A percentile compares a stretch with the other conserved stretches of the same genome.
phyloP scores from a whole-genome alignment of 441 rosid species.

The Populus hybrid region DNA sequence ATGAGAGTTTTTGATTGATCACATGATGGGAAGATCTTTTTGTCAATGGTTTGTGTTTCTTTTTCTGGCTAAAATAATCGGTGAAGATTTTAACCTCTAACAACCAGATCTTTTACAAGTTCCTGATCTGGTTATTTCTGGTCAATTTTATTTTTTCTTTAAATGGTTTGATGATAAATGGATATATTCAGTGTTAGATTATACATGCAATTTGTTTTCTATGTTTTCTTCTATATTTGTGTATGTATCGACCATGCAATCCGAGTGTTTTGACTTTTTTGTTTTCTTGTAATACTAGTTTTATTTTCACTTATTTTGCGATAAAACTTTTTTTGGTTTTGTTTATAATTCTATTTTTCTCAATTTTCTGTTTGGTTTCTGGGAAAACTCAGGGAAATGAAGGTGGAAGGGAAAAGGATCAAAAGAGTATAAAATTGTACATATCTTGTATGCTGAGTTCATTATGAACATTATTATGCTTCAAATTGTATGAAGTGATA shows the following conservation, averaged over 20 bases:
- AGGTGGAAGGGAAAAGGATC: neutral
- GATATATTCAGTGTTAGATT: neutral
- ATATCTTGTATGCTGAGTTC: neutral
- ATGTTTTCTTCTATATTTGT: neutral
- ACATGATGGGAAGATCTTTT: conserved; percentile 13
- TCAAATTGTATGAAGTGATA: neutral
- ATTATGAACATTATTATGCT: neutral
- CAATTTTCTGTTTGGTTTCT: conserved; percentile 1
- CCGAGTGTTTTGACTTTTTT: neutral
- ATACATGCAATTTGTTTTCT: neutral
- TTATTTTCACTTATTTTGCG: neutral
- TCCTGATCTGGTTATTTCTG: conserved; percentile 8
- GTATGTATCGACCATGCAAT: neutral
- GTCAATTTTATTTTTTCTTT: neutral
- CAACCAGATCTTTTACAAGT: conserved; percentile 15
- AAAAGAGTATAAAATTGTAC: neutral
- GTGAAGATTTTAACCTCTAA: neutral
- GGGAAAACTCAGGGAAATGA: conserved; percentile 6
- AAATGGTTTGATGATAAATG: neutral
- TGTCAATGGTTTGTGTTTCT: conserved; percentile 7
- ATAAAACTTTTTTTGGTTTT: neutral
- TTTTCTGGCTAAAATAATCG: neutral
- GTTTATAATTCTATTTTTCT: neutral
- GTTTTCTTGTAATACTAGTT: neutral
- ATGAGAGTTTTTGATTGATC: neutral